Base-by-base conservation (phyloP, 768 basidiomycete species). In the Xerocomellus intermedius region DNA sequence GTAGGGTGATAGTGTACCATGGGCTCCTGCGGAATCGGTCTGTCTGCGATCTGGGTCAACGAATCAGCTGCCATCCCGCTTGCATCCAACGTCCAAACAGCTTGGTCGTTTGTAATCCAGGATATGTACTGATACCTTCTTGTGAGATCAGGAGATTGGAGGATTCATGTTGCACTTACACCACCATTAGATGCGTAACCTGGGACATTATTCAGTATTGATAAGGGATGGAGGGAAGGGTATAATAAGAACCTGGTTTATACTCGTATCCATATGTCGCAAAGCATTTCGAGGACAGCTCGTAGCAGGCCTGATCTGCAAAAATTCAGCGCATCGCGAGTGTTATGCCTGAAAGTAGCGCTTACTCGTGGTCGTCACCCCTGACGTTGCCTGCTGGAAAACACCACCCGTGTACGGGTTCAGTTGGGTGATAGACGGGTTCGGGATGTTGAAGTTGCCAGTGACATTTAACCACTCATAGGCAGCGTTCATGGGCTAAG, bases 341-440 rank as follows among this genome's bases (percentile, higher is more conserved):
- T n/a, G 38, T 7, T 38, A 33, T 12, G 19, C 42, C 5, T 0
- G 13, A 33, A 21, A 14, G 30, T n/a, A 2, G 9, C 33, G 64
- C 77, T 63, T 59, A 84, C 81, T 78, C 17, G 90, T 90, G 12
- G 60, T 55, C 0, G 86, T 79, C 14, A 93, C 75, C 19, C 75
- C 85, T 6, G 91, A 94, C 0, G 87, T 87, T 3, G 92, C 87
- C 64, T 95, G 91, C 69, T 96, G 94, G 66, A 81, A 90, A 9
- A 79, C 80, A 45, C 87, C 89, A 41, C 94, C 94, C 17, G 73
- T 77, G 66, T 89, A 94, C 6, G 80, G 55, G 64, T 93, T 93
- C 41, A 85, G 69, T 22, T 60, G 52, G 0, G 85, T 84, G 19
- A 72, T 68, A n/a, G 68, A 70, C 1, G 75, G 64, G 65, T 94